Evolutionary conservation across 208 protist species (phyloP).

Genomic region (Naegleria lovaniensis): DNA sequence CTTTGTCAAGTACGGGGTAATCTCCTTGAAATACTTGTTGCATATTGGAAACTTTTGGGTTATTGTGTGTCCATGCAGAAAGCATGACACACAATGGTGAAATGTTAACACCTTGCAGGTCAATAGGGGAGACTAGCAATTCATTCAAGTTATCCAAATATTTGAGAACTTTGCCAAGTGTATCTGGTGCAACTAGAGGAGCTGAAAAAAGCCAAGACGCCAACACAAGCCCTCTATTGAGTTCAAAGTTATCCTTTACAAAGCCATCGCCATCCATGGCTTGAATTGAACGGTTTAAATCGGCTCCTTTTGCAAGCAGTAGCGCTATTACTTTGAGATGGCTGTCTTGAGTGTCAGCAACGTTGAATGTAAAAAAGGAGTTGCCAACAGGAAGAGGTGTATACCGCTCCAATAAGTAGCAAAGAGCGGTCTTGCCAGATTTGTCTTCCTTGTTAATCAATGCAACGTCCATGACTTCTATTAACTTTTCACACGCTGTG

Average conservation of each 20-base stretch:
- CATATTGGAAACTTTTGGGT: neutral
- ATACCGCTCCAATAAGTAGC: neutral
- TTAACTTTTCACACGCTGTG: neutral
- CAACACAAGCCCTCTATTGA: neutral
- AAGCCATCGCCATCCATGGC: neutral
- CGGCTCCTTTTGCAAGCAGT: neutral
- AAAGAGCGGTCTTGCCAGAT: neutral
- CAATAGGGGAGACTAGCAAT: neutral
- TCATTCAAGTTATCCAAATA: neutral
- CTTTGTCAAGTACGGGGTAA: neutral
- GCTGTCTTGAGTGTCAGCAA: neutral
- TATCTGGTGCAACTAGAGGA: neutral
- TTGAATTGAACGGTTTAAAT: neutral
- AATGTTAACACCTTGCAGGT: neutral
- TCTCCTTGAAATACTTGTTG: neutral
- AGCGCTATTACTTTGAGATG: neutral
- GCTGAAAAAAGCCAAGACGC: neutral
- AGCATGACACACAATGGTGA: neutral
- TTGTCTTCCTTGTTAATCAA: neutral
- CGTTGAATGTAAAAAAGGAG: neutral
- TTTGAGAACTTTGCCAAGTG: neutral
- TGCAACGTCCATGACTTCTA: neutral
- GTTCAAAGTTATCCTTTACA: neutral
- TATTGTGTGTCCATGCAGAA: neutral
- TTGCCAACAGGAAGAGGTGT: neutral